These are phyloP conservation scores for Clarireedia monteithiana DNA, from an alignment of 2,329 filamentous ascomycete species.

Conservation along the genomic window DNA sequence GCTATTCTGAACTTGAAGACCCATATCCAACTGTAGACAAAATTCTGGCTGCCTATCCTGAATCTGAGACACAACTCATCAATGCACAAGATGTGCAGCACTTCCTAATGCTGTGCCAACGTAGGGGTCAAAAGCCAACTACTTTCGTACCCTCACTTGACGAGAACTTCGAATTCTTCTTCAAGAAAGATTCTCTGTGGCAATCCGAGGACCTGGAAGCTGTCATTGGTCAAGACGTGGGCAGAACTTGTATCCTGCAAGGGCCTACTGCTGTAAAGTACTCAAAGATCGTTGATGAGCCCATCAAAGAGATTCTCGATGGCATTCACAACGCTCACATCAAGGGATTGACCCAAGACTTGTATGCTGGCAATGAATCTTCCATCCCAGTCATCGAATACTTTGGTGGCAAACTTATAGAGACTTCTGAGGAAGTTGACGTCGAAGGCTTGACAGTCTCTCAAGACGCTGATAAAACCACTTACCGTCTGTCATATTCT, in stretches of 20 bases:
- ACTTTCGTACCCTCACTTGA: conserved; percentile 95
- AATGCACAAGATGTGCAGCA: conserved; percentile 98
- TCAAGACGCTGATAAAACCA: conserved; percentile 70
- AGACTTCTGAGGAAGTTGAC: conserved; percentile 63
- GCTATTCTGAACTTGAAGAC: conserved; percentile 76
- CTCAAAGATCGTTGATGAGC: conserved; percentile 84
- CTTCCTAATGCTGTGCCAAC: conserved; percentile 87
- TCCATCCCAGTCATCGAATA: conserved; percentile 85
- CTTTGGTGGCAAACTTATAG: conserved; percentile 82
- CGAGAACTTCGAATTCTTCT: conserved; percentile 97
- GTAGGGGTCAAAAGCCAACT: conserved; percentile 88
- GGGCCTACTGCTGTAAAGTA: conserved; percentile 89
- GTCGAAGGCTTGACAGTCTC: conserved; percentile 80
- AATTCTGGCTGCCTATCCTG: conserved; percentile 76
- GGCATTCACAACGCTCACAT: conserved; percentile 87
- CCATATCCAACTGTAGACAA: conserved; percentile 72
- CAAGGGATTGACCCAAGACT: conserved; percentile 64
- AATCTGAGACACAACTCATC: conserved; percentile 84
- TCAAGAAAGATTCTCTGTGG: conserved; percentile 99
- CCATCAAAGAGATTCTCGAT: conserved; percentile 89
- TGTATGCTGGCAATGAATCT: conserved; percentile 67
- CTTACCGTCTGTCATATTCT: conserved; percentile 73
- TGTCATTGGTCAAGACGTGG: conserved; percentile 92
- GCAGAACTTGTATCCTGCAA: conserved; percentile 91
- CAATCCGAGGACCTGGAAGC: conserved; percentile 97